Evolutionary conservation across 2,329 filamentous ascomycete genomes (phyloP).

Genomic region (Ophiosphaerella korrae): DNA sequence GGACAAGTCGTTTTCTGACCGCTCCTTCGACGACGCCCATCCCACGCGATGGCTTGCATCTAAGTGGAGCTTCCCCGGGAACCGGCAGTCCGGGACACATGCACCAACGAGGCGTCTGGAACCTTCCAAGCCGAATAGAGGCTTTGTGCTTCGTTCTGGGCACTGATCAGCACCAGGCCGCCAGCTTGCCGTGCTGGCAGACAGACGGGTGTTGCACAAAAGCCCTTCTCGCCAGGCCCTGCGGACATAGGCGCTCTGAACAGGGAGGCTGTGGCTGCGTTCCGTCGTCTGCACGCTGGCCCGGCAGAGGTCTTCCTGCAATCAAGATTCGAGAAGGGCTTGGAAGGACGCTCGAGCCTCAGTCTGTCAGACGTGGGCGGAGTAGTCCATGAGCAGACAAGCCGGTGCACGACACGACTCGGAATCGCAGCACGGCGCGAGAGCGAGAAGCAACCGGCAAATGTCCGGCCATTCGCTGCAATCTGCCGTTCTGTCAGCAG

Average conservation of each 20-base stretch:
- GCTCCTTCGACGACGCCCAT: slow-evolving; percentile 25
- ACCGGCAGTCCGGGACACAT: slow-evolving; percentile 23
- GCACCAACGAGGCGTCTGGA: slow-evolving; percentile 25
- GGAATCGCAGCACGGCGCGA: slow-evolving; percentile 16
- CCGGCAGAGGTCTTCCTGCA: slow-evolving; percentile 21
- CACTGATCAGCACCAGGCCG: background rate
- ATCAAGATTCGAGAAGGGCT: slow-evolving; percentile 31
- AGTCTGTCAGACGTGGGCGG: slow-evolving; percentile 2
- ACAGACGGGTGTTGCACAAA: background rate
- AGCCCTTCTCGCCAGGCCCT: background rate
- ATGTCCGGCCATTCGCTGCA: slow-evolving; percentile 22
- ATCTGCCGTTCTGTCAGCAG: background rate
- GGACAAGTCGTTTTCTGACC: slow-evolving; percentile 29
- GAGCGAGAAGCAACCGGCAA: slow-evolving; percentile 19
- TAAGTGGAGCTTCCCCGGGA: slow-evolving; percentile 31
- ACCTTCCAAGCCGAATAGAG: slow-evolving; percentile 5
- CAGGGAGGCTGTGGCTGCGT: slow-evolving; percentile 9
- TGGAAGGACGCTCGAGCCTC: slow-evolving; percentile 39
- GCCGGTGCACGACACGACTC: slow-evolving; percentile 8
- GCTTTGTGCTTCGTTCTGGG: background rate
- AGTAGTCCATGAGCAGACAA: background rate
- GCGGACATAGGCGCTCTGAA: slow-evolving; percentile 4
- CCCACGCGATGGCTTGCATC: slow-evolving; percentile 30
- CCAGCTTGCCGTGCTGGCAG: background rate
- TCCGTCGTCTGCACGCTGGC: slow-evolving; percentile 4